Evolutionary conservation across 1,284 basidiomycete species (phyloP).

Genomic region (Takashimella tepidaria): DNA sequence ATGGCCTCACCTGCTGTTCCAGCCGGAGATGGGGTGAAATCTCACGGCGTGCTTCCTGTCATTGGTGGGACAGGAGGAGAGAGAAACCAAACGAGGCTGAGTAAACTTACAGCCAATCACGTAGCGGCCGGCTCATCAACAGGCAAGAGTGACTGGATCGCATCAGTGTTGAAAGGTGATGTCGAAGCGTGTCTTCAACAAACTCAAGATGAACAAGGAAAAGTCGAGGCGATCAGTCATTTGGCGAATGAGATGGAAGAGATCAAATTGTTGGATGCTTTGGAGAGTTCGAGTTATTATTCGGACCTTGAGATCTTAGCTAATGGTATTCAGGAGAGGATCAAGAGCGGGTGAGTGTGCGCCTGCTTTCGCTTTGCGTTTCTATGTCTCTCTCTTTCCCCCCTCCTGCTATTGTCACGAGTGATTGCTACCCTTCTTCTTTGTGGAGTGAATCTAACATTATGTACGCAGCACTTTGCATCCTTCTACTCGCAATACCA

Average conservation of each 20-base stretch:
- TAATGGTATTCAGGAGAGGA: conserved; percentile 5
- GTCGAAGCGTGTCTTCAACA: not conserved
- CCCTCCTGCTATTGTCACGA: too few species aligned
- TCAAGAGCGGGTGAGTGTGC: not conserved
- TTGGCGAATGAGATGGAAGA: conserved; percentile 29
- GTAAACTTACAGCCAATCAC: conserved; percentile 34
- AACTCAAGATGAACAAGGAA: not conserved
- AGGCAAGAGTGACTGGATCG: conserved; percentile 32
- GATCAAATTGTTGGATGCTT: conserved; percentile 33
- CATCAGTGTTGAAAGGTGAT: conserved; percentile 11
- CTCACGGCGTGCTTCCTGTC: too few species aligned
- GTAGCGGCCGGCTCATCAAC: conserved; percentile 24
- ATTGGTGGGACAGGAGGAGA: conserved; percentile 11
- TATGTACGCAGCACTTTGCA: not conserved
- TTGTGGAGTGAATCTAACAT: not conserved
- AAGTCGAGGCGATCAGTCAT: conserved; percentile 5
- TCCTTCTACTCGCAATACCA: not conserved
- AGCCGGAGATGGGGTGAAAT: not conserved
- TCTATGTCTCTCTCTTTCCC: too few species aligned
- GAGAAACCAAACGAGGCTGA: not conserved
- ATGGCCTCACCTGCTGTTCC: too few species aligned
- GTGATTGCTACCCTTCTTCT: too few species aligned
- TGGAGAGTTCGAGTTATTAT: conserved; percentile 6
- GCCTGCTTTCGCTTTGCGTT: too few species aligned
- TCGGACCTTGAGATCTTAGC: conserved; percentile 30